Percentiles rank a stretch among this genome's conserved stretches.
phyloP scores from a whole-genome alignment of 441 rosid species.

The Geranium incanum region DNA sequence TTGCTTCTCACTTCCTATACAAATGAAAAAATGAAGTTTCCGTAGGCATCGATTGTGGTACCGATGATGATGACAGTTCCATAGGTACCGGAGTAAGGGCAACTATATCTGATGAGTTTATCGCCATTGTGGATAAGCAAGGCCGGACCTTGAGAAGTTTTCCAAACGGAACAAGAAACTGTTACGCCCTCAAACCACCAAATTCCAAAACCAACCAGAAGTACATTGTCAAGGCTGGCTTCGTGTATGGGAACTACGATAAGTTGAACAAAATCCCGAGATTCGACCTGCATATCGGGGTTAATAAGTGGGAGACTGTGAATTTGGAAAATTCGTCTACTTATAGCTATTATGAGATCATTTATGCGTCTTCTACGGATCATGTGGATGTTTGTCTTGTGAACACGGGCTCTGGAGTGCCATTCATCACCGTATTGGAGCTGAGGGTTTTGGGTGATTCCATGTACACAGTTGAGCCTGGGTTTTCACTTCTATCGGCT shows the following conservation, averaged over 20 bases:
- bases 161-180: constrained; percentile 16
- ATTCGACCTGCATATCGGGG: constrained; percentile 25
- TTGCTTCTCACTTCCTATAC: too few relatives aligned
- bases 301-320: constrained; percentile 11
- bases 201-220: constrained; percentile 15
- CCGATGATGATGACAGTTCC: too few relatives aligned
- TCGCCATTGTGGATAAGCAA: too few relatives aligned
- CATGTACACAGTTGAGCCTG: background rate
- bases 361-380: constrained; percentile 4
- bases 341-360: background rate
- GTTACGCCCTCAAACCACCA: constrained; percentile 21
- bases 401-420: constrained; percentile 18
- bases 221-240: constrained; percentile 16
- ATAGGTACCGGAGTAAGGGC: too few relatives aligned
- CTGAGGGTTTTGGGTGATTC: constrained; percentile 16
- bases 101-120: too few relatives aligned
- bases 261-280: constrained; percentile 10
- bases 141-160: too few relatives aligned
- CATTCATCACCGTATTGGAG: constrained; percentile 23
- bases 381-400: constrained; percentile 22
- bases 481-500: background rate
- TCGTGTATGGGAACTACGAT: constrained; percentile 29
- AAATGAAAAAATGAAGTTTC: too few relatives aligned
- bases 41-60: too few relatives aligned
- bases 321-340: fast-evolving